Base-by-base conservation (phyloP, 257 asterid species). In the Gynochthodes officinalis region DNA sequence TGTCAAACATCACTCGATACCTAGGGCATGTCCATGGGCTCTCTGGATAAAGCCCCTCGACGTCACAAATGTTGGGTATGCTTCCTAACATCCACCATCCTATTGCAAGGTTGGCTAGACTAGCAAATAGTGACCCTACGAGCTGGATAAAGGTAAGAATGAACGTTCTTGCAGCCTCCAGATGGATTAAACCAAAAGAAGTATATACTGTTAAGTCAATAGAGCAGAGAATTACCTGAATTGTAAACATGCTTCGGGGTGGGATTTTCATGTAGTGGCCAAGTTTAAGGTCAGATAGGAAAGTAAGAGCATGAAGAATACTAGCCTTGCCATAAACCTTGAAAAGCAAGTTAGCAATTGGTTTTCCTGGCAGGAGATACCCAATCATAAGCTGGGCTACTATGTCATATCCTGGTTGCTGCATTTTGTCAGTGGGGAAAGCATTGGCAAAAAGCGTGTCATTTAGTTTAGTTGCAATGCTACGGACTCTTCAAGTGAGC, bases 221-320 rank as follows among this genome's bases (percentile, higher is more conserved):
- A n/a, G n/a, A 42, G 48, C 14, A 4, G 21, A 15, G 23, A 42
- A 52, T 63, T 42, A 58, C 97, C 96, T 92, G 98, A 72, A 95
- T 94, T 7, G 84, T 76, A 77, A 73, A 93, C 98, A 93, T 90
- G 94, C 89, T 74, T 73, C 96, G 80, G 0, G 96, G 98, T 21
- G 98, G 98, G 42, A 93, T 93, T 82, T 93, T 93, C 98, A 93
- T 87, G 89, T 93, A 93, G 84, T 90, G 98, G 3, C 98, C 98
- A 1, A 93, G 96, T 73, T 90, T 93, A 13, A 93, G 96, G 82
- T 93, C 98, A 0, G 98, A 88, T 37, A 93, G 82, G 86, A 93
- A 93, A 23, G 98, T 84, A 64, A 93, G 96, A 35, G 97, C 96
- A 12, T 90, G 98, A 11, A 89, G 76, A 3, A 93, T 84, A 73